Evolutionary conservation across 352 stramenopile species (phyloP), one percentile per base, ranked within the genome.

Genomic region (Phytopythium oedochilum): DNA sequence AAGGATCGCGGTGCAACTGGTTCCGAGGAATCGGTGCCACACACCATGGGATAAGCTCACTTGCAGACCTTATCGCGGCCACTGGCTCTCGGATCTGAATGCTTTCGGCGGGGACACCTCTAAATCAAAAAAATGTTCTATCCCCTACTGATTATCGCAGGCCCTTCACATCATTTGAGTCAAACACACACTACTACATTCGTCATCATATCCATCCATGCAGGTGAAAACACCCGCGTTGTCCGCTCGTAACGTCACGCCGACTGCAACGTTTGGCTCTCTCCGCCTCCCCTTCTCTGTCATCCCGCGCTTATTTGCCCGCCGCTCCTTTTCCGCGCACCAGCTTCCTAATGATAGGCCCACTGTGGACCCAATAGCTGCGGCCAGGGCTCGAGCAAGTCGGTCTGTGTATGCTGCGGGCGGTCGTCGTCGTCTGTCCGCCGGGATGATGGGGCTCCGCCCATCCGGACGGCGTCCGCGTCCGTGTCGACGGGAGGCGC

Each of bases 1-100:
- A 48, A 48, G 42, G 20, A 34, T 48, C 23, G 18, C 11, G 22
- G 11, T 48, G 25, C 42, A 48, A 48, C 42, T 48, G 42, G 42
- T 48, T 48, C 42, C 42, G 18, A 10, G 42, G 42, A 48, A 48
- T 29, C 15, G 0, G 42, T 14, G 15, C 42, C 42, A 46, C 40
- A 46, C 23, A 11, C 40, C 4, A 10, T 34, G 42, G 29, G 25
- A n/a, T n/a, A 46, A 46, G 12, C 12, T n/a, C 22, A 46, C 20
- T 20, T 48, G 14, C 22, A 14, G 25, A n/a, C 42, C 34, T 22
- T 48, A 25, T 0, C 40, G 10, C 23, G 40, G 5, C 23, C 3
- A 20, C 42, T 48, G 42, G 42, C 42, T 48, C 42, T 48, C 42
- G 26, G 40, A 2, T 20, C 40, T 18, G 40, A 47, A 29, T 17